These are phyloP conservation scores for Fusarium foetens DNA, from an alignment of 2,329 filamentous ascomycete genomes.

Conservation along the genomic window DNA sequence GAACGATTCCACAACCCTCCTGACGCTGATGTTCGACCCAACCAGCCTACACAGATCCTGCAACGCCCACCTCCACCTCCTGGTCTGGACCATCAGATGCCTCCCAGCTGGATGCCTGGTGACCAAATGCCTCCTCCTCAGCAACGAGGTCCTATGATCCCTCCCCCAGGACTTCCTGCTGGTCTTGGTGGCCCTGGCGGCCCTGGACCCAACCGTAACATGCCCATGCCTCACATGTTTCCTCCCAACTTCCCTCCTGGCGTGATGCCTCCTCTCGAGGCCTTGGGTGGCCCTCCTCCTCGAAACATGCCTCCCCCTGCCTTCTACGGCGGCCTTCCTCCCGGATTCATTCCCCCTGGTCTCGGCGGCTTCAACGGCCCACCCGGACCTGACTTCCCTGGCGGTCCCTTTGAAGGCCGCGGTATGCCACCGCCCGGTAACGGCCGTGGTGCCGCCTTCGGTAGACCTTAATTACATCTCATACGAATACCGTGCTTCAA, in stretches of 20 bases:
- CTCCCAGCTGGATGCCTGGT: constrained; percentile 63
- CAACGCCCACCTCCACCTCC: constrained; percentile 70
- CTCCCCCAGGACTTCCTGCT: constrained; percentile 65
- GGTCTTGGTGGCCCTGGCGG: constrained; percentile 40
- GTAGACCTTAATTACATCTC: constrained; percentile 42
- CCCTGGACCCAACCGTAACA: constrained; percentile 49
- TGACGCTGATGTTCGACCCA: constrained; percentile 59
- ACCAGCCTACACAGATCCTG: constrained; percentile 71
- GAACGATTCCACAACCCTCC: constrained; percentile 60
- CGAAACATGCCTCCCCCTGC: constrained; percentile 68
- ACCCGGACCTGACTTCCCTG: constrained; percentile 57
- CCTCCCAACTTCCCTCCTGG: constrained; percentile 69
- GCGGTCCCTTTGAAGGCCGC: constrained; percentile 63
- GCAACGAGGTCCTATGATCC: constrained; percentile 63
- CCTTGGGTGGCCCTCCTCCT: constrained; percentile 60
- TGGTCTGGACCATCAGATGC: constrained; percentile 70
- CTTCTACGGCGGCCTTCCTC: constrained; percentile 63
- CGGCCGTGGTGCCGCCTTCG: constrained; percentile 49
- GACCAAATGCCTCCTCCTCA: constrained; percentile 57
- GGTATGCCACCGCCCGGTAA: constrained; percentile 63
- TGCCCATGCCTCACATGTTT: constrained; percentile 68
- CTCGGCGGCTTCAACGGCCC: constrained; percentile 67
- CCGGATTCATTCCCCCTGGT: constrained; percentile 65
- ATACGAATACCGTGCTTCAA: constrained; percentile 1
- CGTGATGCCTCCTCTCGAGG: constrained; percentile 59